These are phyloP conservation scores for Rhododendron ferrugineum DNA, from an alignment of 148 eudicot species.

Conservation along the genomic window DNA sequence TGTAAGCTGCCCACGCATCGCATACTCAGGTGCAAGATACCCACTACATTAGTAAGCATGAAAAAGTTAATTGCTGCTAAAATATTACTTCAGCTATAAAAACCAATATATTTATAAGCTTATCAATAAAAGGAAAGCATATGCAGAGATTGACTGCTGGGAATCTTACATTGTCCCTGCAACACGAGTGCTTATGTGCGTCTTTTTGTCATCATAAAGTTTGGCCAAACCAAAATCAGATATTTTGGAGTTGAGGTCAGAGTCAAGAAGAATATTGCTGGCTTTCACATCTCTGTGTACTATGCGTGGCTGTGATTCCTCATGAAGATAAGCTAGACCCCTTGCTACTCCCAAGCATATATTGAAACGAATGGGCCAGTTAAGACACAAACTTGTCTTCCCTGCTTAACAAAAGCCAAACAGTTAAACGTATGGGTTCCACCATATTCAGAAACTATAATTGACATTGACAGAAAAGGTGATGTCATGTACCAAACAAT, in stretches of 20 bases:
- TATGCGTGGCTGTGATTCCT: constrained; percentile 67
- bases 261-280: constrained; percentile 81
- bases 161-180: constrained; percentile 83
- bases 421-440: background rate
- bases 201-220: constrained; percentile 79
- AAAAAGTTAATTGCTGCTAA: constrained; percentile 3
- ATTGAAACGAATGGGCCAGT: constrained; percentile 33
- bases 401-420: constrained; percentile 31
- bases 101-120: too few relatives aligned
- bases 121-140: background rate
- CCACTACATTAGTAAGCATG: constrained; percentile 41
- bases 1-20: constrained; percentile 91
- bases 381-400: constrained; percentile 31
- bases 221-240: constrained; percentile 97
- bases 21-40: constrained; percentile 96
- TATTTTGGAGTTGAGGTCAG: constrained; percentile 72
- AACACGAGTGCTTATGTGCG: constrained; percentile 87
- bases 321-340: constrained; percentile 81
- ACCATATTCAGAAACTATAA: background rate
- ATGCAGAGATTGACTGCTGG: background rate
- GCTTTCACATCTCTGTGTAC: constrained; percentile 93
- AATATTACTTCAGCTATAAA: background rate
- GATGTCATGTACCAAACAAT: constrained; percentile 52
- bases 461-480: background rate
- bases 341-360: constrained; percentile 41